A percentile compares a stretch with the other conserved stretches of the same genome.
Conservation (phyloP, 306 rosid genomes). For the Fragaria nilgerrensis region DNA sequence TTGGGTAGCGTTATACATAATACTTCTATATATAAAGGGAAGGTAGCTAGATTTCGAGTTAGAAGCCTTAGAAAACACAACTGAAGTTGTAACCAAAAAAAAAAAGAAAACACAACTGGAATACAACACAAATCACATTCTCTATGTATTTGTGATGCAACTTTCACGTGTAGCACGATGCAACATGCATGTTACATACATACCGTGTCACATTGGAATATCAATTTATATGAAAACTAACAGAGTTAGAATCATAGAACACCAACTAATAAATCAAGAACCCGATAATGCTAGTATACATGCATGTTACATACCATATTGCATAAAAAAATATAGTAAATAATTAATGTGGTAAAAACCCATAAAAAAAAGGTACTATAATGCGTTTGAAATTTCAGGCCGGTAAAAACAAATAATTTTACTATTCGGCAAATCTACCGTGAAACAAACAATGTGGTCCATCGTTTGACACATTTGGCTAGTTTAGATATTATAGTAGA, state of each 20-base stretch:
- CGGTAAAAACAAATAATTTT: background rate
- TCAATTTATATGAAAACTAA: background rate
- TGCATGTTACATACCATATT: background rate
- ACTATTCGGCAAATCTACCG: too few species aligned
- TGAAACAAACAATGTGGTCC: too few species aligned
- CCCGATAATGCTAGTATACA: background rate
- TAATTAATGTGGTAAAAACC: background rate
- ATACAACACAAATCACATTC: background rate
- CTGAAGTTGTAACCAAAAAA: too few species aligned
- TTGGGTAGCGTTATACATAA: background rate
- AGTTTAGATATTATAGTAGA: too few species aligned
- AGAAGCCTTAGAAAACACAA: background rate
- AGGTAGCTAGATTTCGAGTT: slow-evolving; percentile 2
- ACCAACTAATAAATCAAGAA: too few species aligned
- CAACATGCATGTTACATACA: background rate
- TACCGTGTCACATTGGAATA: background rate
- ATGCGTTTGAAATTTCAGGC: background rate
- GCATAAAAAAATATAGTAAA: too few species aligned
- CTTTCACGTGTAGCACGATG: background rate
- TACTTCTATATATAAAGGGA: background rate
- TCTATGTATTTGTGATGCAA: background rate
- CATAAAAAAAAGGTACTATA: background rate
- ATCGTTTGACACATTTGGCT: too few species aligned
- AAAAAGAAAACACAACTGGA: background rate
- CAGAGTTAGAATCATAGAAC: background rate